Percentiles rank a stretch among this genome's conserved stretches.
Conservation (phyloP, 495 filamentous ascomycete species). For the Aspergillus hancockii region DNA sequence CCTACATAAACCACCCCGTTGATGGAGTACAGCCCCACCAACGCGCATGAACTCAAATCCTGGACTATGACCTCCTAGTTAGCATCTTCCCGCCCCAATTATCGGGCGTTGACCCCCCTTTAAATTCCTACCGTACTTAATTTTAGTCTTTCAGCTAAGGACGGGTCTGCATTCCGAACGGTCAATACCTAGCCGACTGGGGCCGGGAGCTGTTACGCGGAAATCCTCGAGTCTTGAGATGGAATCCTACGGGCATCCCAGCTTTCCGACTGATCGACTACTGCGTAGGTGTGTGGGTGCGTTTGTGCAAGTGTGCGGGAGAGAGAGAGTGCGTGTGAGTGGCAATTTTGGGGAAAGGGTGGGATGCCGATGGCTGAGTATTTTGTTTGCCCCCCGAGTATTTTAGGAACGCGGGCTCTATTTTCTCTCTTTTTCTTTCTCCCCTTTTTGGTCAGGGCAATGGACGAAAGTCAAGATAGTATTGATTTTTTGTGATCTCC, state of each 20-base stretch:
- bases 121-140: background rate
- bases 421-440: background rate
- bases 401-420: background rate
- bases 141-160: background rate
- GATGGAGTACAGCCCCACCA: background rate
- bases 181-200: constrained; percentile 7
- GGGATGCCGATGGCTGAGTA: background rate
- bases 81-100: background rate
- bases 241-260: background rate
- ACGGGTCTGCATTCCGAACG: constrained; percentile 3
- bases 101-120: background rate
- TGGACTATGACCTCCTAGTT: background rate
- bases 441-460: background rate
- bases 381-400: background rate
- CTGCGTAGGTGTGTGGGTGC: background rate
- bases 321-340: background rate
- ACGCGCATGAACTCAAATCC: constrained; percentile 3
- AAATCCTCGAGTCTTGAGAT: background rate
- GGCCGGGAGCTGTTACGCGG: constrained; percentile 9
- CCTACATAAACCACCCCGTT: background rate
- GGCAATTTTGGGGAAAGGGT: background rate
- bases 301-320: no score
- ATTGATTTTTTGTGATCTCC: background rate
- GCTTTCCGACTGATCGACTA: background rate
- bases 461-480: background rate